Base-by-base conservation (phyloP, 768 basidiomycete species). In the Kwoniella sp. region DNA sequence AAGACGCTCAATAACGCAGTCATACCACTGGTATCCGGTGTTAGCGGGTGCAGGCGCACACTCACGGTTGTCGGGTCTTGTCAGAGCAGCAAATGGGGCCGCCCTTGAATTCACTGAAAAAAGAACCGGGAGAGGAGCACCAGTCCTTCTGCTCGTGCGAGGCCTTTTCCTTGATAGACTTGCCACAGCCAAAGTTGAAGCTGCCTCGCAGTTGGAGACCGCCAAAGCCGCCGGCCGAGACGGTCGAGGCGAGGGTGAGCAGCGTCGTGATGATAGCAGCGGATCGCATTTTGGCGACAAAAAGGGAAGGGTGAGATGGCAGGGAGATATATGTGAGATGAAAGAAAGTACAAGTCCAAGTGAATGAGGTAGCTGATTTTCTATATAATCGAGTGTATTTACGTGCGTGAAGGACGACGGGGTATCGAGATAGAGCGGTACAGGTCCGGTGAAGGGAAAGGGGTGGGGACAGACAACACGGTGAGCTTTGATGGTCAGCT, bases 51-150 rank as follows among this genome's bases (percentile, higher is more conserved):
- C n/a, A n/a, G n/a, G n/a, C n/a, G 34, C n/a, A 55, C 5, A 57
- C 68, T 52, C 28, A 69, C 68, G 72, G 62, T 7, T 41, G 48
- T 55, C 69, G 65, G 28, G 72, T 73, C 20, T 56, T 17, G 26
- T 63, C 55, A 8, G 67, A 69, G 51, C 58, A 68, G 56, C 72
- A 71, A 54, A 69, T 38, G 11, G 67, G 63, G 22, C 61, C 48
- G 29, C 63, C 65, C 17, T 58, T 31, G 45, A 60, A 57, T n/a
- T 66, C 63, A 11, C 65, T 65, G 53, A 72, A 65, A 63, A 73
- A 73, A 31, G 58, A 59, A 23, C 72, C 72, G 1, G 61, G 15
- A 37, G 25, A 20, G 2, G 65, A 65, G 59, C 71, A 73, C 20
- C 60, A 59, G 20, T 65, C 48, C 48, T 61, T 55, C 30, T 65